Percentiles rank a stretch among this genome's conserved stretches.
Conservation (phyloP, 306 rosid genomes). For the Sophora flavescens region DNA sequence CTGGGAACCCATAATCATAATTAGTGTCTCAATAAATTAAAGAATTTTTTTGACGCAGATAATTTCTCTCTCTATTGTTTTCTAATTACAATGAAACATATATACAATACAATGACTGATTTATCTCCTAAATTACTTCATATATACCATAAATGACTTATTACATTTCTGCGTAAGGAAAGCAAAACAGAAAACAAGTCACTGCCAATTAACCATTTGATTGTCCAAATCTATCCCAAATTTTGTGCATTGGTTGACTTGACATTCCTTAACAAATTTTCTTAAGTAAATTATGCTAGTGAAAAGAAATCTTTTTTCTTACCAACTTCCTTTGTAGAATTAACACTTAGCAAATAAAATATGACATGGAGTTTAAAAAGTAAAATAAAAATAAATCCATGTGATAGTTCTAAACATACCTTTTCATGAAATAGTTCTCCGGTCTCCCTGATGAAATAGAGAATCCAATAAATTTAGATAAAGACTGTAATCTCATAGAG, state of each 20-base stretch:
- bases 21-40: not conserved
- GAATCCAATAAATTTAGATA: slow-evolving; percentile 25
- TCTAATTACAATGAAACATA: too few species aligned
- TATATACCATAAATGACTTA: too few species aligned
- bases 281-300: too few species aligned
- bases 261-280: too few species aligned
- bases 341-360: not conserved
- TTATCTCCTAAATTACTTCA: too few species aligned
- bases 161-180: too few species aligned
- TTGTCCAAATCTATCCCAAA: too few species aligned
- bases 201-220: too few species aligned
- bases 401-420: not conserved
- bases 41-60: not conserved
- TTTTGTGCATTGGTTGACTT: too few species aligned
- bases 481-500: not conserved
- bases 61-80: too few species aligned
- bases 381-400: not conserved
- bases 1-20: not conserved
- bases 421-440: not conserved
- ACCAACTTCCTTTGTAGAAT: not conserved
- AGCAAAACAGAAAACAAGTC: too few species aligned
- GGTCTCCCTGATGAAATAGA: not conserved
- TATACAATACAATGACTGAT: too few species aligned
- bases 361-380: not conserved
- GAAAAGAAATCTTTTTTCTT: not conserved